Evolutionary conservation across 345 rosid species (phyloP).

Genomic region (Citrus glauca): DNA sequence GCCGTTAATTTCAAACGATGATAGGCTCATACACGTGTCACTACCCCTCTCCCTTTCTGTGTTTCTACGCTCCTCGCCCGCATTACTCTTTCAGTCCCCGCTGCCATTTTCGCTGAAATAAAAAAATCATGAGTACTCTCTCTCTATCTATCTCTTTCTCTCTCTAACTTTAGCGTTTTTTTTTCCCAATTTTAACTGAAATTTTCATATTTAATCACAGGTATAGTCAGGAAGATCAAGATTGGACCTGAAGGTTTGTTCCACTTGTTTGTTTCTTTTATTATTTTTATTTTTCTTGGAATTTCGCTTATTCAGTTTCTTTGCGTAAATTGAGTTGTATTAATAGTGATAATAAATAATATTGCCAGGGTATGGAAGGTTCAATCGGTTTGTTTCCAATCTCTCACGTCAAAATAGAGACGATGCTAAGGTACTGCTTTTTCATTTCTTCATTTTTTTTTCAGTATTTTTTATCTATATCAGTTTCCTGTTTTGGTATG

Average conservation of each 20-base stretch:
- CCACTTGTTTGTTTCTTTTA: background rate
- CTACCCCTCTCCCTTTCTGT: background rate
- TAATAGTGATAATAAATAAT: background rate
- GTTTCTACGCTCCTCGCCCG: background rate
- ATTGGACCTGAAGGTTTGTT: background rate
- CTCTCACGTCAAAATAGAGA: background rate
- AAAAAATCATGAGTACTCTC: background rate
- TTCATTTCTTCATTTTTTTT: background rate
- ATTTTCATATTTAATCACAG: background rate
- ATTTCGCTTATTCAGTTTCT: background rate
- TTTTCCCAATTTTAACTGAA: background rate
- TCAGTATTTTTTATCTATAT: background rate
- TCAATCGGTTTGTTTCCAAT: conserved; percentile 2
- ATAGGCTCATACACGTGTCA: background rate
- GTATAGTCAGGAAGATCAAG: conserved; percentile 1
- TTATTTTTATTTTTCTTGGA: background rate
- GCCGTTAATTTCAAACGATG: background rate
- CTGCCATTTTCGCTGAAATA: too few relatives aligned
- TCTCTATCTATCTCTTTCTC: background rate
- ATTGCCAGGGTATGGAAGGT: background rate
- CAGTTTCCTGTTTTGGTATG: background rate
- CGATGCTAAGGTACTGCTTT: background rate
- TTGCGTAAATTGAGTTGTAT: background rate
- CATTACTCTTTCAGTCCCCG: fast-evolving
- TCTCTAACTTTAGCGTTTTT: background rate